Evolutionary conservation across 495 filamentous ascomycete genomes (phyloP).

Genomic region (Talaromyces liani): DNA sequence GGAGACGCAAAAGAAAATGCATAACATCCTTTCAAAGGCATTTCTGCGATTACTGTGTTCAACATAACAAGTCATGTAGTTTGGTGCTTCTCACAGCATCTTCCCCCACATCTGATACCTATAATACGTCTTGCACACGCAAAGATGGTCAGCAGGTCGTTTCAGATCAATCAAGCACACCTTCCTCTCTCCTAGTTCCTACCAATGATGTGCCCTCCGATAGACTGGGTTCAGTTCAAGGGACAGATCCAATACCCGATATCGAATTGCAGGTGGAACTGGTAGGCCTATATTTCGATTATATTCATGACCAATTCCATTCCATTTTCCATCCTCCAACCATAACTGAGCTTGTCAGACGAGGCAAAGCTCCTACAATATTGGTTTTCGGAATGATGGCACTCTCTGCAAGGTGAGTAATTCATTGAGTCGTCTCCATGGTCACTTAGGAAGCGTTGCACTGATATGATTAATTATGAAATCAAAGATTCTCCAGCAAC

Average conservation of each 20-base stretch:
- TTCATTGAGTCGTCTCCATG: too few species aligned
- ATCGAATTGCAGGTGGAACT: slow-evolving; percentile 21
- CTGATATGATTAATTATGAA: too few species aligned
- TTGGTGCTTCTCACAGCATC: not conserved
- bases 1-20: not conserved
- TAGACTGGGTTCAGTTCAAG: too few species aligned
- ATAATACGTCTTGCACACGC: not conserved
- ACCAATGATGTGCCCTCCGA: too few species aligned
- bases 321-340: too few species aligned
- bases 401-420: too few species aligned
- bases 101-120: not conserved
- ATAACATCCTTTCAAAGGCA: slow-evolving; percentile 6
- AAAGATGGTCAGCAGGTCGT: not conserved
- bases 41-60: slow-evolving; percentile 12
- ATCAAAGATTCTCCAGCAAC: too few species aligned
- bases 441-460: too few species aligned
- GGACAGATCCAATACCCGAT: not conserved
- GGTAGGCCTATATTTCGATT: slow-evolving; percentile 29
- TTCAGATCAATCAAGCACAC: not conserved
- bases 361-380: too few species aligned
- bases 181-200: too few species aligned
- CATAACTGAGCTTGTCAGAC: too few species aligned
- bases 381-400: too few species aligned
- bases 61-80: slow-evolving; percentile 4
- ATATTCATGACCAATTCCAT: not conserved